phyloP scores from a whole-genome alignment of 768 basidiomycete genomes.

The Coprinopsis strossmayeri region DNA sequence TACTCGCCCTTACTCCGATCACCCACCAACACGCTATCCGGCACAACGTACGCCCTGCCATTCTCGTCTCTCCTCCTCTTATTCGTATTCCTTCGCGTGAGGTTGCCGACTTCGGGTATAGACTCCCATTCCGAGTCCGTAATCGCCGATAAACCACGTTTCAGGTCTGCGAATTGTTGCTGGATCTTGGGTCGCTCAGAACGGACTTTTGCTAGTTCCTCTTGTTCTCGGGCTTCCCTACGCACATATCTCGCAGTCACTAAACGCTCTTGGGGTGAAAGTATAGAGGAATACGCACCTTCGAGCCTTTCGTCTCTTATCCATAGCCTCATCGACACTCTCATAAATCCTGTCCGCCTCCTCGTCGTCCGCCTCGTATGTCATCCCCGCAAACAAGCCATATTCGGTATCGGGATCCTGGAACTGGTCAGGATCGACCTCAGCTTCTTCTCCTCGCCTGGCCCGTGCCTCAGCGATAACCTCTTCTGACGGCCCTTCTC shows the following conservation, averaged over 20 bases:
- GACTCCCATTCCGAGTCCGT: conserved; percentile 92
- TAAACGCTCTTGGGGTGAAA: neutral
- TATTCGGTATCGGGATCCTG: conserved; percentile 98
- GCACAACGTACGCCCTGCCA: conserved; percentile 83
- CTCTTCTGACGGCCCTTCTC: conserved; percentile 92
- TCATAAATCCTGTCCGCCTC: conserved; percentile 97
- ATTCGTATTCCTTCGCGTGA: no score
- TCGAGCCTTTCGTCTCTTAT: conserved; percentile 69
- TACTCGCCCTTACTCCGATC: conserved; percentile 70
- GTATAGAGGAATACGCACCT: conserved; percentile 47
- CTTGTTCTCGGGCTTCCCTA: conserved; percentile 71
- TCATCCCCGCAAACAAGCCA: conserved; percentile 91
- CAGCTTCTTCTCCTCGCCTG: conserved; percentile 79
- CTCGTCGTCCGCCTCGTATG: conserved; percentile 96
- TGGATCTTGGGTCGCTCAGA: conserved; percentile 92
- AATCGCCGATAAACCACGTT: conserved; percentile 79
- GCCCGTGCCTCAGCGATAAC: conserved; percentile 86
- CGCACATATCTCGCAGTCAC: neutral
- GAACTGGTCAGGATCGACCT: conserved; percentile 85
- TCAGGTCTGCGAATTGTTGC: conserved; percentile 92
- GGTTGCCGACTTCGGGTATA: conserved; percentile 93
- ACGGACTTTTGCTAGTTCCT: conserved; percentile 65
- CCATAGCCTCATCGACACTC: conserved; percentile 85
- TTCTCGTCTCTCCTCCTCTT: conserved; percentile 77
- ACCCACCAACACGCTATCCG: conserved; percentile 89